Conservation (phyloP, 2,329 filamentous ascomycete genomes). For the Fusarium citri region DNA sequence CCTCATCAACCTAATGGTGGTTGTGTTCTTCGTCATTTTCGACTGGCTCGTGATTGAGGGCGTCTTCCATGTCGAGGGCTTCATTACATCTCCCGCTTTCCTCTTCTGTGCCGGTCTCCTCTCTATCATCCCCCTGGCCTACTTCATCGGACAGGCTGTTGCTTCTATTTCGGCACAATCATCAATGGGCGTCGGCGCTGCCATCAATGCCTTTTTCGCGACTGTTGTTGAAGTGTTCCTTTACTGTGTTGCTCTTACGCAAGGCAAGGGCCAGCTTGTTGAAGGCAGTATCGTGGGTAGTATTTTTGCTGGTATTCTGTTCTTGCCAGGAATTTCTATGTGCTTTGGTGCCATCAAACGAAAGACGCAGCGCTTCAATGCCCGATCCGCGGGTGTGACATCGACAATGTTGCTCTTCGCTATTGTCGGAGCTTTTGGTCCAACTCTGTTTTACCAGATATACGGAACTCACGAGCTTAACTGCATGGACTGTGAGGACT, state of each 20-base stretch:
- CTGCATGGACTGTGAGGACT: constrained; percentile 74
- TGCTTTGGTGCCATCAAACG: constrained; percentile 98
- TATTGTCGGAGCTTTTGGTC: constrained; percentile 93
- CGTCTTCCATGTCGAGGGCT: constrained; percentile 74
- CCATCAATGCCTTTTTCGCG: constrained; percentile 98
- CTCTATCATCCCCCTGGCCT: constrained; percentile 95
- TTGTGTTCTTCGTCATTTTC: constrained; percentile 94
- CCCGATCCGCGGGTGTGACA: constrained; percentile 93
- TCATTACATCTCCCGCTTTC: constrained; percentile 84
- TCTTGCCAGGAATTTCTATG: constrained; percentile 96
- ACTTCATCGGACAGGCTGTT: constrained; percentile 98
- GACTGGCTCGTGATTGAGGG: constrained; percentile 86
- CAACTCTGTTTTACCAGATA: constrained; percentile 97
- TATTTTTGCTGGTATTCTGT: constrained; percentile 95
- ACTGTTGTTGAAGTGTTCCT: constrained; percentile 98
- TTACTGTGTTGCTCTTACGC: constrained; percentile 91
- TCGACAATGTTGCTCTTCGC: constrained; percentile 98
- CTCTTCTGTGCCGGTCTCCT: constrained; percentile 86
- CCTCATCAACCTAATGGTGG: constrained; percentile 93
- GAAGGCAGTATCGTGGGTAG: constrained; percentile 98
- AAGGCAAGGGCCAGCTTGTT: constrained; percentile 92
- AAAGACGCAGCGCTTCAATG: constrained; percentile 98
- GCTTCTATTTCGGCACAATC: constrained; percentile 98
- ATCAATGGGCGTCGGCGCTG: constrained; percentile 96
- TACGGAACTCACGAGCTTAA: constrained; percentile 97